Conservation (phyloP, 202 grass and related monocot genomes). For the Panicum hallii region DNA sequence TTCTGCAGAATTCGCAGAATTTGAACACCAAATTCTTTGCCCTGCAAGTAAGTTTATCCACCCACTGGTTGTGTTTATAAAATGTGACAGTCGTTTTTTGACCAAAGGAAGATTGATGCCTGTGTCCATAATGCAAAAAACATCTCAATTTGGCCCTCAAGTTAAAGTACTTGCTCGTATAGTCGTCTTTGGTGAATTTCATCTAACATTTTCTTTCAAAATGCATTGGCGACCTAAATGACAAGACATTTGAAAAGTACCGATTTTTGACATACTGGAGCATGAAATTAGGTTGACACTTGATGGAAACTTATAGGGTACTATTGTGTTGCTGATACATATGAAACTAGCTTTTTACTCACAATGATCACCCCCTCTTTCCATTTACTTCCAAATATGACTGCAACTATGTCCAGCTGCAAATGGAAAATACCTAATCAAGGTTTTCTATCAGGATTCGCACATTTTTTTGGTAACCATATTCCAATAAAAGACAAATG, state of each 20-base stretch:
- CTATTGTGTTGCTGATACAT: not conserved
- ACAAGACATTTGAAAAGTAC: not conserved
- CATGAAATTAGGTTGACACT: not conserved
- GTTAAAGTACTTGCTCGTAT: not conserved
- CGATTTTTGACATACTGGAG: not conserved
- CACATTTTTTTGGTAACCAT: not conserved
- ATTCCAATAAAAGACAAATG: slow-evolving; percentile 13
- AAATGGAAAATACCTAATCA: slow-evolving; percentile 4
- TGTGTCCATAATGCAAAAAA: not conserved
- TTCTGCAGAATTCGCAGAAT: slow-evolving; percentile 93
- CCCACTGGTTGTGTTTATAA: not conserved
- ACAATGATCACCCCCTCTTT: not conserved
- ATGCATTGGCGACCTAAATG: not conserved
- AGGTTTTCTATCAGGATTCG: not conserved
- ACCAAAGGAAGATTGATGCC: not conserved
- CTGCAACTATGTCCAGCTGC: not conserved
- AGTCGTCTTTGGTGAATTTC: not conserved
- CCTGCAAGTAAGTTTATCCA: slow-evolving; percentile 74
- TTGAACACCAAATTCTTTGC: slow-evolving; percentile 99
- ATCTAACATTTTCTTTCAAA: not conserved
- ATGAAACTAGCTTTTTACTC: not conserved
- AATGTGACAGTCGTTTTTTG: not conserved
- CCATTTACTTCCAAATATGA: not conserved
- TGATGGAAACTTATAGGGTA: not conserved
- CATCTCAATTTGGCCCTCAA: not conserved